Conservation (phyloP, 2,329 filamentous ascomycete species). For the Beauveria asiatica region DNA sequence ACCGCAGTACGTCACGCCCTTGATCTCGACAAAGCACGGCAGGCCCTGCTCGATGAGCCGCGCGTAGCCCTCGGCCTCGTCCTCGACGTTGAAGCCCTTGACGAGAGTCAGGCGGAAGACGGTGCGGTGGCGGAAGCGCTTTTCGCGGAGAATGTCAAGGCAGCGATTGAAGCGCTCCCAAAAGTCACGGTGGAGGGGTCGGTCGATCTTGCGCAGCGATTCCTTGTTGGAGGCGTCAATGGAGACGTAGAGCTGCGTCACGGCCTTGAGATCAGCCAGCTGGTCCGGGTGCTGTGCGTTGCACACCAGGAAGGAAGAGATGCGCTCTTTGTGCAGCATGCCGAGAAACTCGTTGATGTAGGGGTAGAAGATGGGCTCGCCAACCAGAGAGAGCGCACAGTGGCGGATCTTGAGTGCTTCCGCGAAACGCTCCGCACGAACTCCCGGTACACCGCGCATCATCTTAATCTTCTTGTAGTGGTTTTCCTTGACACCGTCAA, state of each 20-base stretch:
- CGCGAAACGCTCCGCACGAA: conserved; percentile 81
- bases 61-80: conserved; percentile 85
- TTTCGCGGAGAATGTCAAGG: conserved; percentile 77
- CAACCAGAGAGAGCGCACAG: conserved; percentile 85
- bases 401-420: conserved; percentile 92
- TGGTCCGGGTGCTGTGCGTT: conserved; percentile 95
- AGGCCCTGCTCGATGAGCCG: conserved; percentile 77
- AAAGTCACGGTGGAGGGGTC: conserved; percentile 89
- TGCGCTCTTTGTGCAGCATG: conserved; percentile 76
- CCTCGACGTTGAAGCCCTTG: conserved; percentile 96
- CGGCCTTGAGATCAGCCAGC: conserved; percentile 68
- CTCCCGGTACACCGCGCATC: conserved; percentile 87
- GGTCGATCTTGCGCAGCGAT: conserved; percentile 77
- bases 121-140: conserved; percentile 77
- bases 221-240: conserved; percentile 92
- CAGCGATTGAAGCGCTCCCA: conserved; percentile 94
- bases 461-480: conserved; percentile 98
- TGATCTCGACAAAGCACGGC: conserved; percentile 90
- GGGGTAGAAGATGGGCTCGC: conserved; percentile 98
- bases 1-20: conserved; percentile 94
- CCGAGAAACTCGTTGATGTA: conserved; percentile 87
- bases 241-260: conserved; percentile 92
- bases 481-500: conserved; percentile 78
- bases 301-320: conserved; percentile 92
- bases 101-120: conserved; percentile 93